These are phyloP conservation scores for Petunia hybrid DNA, from an alignment of 305 asterid genomes.

Conservation along the genomic window DNA sequence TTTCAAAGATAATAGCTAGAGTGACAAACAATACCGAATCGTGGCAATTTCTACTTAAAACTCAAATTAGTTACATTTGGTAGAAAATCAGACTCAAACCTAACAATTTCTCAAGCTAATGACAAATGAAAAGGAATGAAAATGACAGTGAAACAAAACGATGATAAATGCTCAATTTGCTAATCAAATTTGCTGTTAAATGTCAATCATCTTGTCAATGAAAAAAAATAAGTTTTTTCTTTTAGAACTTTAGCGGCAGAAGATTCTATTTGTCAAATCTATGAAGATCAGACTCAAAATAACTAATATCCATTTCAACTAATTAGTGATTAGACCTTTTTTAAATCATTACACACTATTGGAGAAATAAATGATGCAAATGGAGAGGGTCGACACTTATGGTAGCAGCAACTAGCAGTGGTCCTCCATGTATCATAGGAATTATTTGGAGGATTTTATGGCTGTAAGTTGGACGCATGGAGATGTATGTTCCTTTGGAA, in stretches of 20 bases:
- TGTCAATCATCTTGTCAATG: not conserved
- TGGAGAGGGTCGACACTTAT: not conserved
- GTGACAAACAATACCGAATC: too few species aligned
- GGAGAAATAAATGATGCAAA: not conserved
- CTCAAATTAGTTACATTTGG: not conserved
- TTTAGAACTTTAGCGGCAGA: not conserved
- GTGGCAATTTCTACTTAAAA: not conserved
- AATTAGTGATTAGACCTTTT: not conserved
- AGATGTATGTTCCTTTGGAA: too few species aligned
- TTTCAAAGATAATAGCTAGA: too few species aligned
- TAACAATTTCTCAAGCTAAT: not conserved
- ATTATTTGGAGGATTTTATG: not conserved
- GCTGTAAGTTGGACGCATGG: too few species aligned
- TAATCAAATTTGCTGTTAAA: not conserved
- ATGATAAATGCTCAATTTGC: slow-evolving; percentile 17
- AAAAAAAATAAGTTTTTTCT: not conserved
- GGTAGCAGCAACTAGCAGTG: not conserved
- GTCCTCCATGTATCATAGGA: not conserved
- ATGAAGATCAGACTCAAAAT: not conserved
- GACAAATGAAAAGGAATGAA: not conserved
- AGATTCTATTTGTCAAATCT: not conserved
- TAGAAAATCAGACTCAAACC: slow-evolving; percentile 14
- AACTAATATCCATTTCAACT: not conserved
- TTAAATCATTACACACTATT: not conserved
- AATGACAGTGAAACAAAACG: not conserved